A percentile compares a stretch with the other conserved stretches of the same genome.
phyloP scores from a whole-genome alignment of 495 filamentous ascomycete genomes.

The Mytilinidion resinicola region DNA sequence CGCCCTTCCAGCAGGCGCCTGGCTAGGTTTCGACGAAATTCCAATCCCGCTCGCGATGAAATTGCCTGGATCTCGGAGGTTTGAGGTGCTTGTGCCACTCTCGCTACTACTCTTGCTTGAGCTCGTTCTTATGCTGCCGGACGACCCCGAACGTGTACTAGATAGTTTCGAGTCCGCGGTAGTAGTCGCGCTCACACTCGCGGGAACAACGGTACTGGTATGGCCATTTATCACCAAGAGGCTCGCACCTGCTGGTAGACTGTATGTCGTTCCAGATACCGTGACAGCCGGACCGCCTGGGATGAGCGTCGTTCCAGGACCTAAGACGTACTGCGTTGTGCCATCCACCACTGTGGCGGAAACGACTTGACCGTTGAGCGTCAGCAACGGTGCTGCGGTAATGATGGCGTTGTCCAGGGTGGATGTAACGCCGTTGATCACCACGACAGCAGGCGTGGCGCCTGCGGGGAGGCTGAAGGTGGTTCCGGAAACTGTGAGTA shows the following conservation, averaged over 20 bases:
- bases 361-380: constrained; percentile 25
- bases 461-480: constrained; percentile 19
- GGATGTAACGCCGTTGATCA: constrained; percentile 21
- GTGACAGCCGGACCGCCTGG: constrained; percentile 33
- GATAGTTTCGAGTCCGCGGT: not conserved
- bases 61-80: constrained; percentile 2
- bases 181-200: constrained; percentile 9
- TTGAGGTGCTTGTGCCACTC: constrained; percentile 5
- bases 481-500: constrained; percentile 19
- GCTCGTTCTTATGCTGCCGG: not conserved
- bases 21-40: constrained; percentile 1
- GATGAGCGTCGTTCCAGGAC: constrained; percentile 27
- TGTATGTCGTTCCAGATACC: constrained; percentile 31
- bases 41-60: constrained; percentile 23
- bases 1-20: not conserved
- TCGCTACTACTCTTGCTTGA: not conserved
- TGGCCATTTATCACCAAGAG: constrained; percentile 32
- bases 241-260: constrained; percentile 22
- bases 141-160: no score
- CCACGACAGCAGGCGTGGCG: constrained; percentile 17
- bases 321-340: constrained; percentile 30
- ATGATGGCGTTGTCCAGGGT: constrained; percentile 12
- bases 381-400: constrained; percentile 17
- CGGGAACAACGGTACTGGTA: constrained; percentile 14
- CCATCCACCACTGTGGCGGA: constrained; percentile 26